Base-by-base conservation (phyloP, 768 basidiomycete genomes). In the Agrocybe pediades region DNA sequence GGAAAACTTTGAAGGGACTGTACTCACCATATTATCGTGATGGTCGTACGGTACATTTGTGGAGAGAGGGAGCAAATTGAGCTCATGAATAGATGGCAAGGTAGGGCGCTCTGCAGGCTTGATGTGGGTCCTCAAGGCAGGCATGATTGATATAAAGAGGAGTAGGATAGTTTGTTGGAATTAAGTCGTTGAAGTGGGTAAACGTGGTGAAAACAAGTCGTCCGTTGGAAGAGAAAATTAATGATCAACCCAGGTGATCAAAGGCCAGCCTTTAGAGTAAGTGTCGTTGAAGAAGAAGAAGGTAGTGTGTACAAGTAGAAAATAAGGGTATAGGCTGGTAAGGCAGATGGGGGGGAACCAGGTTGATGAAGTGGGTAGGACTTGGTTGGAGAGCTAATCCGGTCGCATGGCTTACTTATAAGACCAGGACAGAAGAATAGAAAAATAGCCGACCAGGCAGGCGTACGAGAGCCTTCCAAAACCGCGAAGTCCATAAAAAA, bases 31-130 rank as follows among this genome's bases (percentile, higher is more conserved):
- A 59, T 55, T 55, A 60, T 62, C 49, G 54, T 60, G 55, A 55
- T 30, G 50, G 36, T 54, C 51, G 47, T 62, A 55, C 48, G 42
- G 46, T 63, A 58, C 54, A 57, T 66, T 65, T 45, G 48, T 49
- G 48, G 59, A 58, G 41, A 54, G 67, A 58, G 64, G 65, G 15
- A 62, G 62, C 39, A 84, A 73, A 49, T 77, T 65, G 51, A 84
- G 78, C 9, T 79, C 68, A 51, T 71, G 79, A 9, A 85, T 71
- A 9, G 84, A 70, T 13, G 83, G 83, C 11, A 85, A 78, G 1
- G 75, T 79, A 20, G 82, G 81, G 26, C 81, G 81, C 33, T 51
- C 50, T 23, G 62, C 49, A 23, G 48, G 49, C 49, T 57, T 55
- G 49, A 42, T 46, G 27, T 45, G 58, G 42, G 47, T 41, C 50